A percentile compares a stretch with the other conserved stretches of the same genome.
phyloP scores from a whole-genome alignment of 2,329 filamentous ascomycete genomes.

The Amesomyces nigricolor region DNA sequence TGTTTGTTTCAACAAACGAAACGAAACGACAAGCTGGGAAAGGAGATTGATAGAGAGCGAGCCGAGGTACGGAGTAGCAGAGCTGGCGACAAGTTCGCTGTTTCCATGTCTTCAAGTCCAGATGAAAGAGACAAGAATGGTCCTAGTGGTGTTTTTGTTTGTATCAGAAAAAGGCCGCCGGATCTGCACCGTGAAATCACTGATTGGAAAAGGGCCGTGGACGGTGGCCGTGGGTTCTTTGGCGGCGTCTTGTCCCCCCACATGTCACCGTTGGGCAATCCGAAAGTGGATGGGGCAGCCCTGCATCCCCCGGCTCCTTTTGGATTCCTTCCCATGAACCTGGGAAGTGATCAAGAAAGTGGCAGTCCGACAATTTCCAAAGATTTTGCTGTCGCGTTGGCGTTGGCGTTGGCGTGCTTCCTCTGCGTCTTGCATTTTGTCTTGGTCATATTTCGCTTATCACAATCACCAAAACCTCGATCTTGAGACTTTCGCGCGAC shows the following conservation, averaged over 20 bases:
- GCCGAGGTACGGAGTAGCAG: too few relatives aligned
- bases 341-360: background rate
- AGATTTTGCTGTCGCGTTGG: background rate
- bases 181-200: too few relatives aligned
- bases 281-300: background rate
- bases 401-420: constrained; percentile 7
- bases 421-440: background rate
- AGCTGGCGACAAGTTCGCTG: background rate
- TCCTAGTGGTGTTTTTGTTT: too few relatives aligned
- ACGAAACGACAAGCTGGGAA: too few relatives aligned
- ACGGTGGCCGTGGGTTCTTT: background rate
- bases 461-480: too few relatives aligned
- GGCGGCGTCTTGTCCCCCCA: background rate
- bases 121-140: too few relatives aligned
- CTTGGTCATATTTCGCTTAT: background rate
- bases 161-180: too few relatives aligned
- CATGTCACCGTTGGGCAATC: constrained; percentile 2
- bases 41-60: too few relatives aligned
- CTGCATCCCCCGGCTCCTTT: background rate
- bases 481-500: background rate
- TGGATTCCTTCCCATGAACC: background rate
- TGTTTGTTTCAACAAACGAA: too few relatives aligned
- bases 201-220: background rate
- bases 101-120: background rate
- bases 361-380: constrained; percentile 11